These are phyloP conservation scores for Choiromyces venosus DNA, from an alignment of 495 filamentous ascomycete genomes.

Conservation along the genomic window DNA sequence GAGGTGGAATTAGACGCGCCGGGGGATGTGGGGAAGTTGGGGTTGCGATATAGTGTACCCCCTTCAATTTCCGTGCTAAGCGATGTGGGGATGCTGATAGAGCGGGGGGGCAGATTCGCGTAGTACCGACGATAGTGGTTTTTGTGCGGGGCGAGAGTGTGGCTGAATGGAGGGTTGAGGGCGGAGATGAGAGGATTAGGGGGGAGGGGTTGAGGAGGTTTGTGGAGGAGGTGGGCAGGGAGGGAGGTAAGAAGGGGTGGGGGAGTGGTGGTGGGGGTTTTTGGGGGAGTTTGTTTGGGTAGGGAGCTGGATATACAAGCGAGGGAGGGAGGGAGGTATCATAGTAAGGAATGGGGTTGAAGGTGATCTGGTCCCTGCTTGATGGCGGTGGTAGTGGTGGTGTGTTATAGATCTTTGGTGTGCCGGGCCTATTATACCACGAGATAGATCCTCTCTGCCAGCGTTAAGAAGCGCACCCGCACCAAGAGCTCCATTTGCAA, in stretches of 20 bases:
- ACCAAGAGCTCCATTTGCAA: not conserved
- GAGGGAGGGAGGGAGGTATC: not conserved
- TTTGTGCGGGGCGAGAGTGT: constrained; percentile 60
- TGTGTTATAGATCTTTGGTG: not conserved
- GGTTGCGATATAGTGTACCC: constrained; percentile 51
- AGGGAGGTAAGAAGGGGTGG: constrained; percentile 30
- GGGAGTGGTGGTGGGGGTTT: constrained; percentile 42
- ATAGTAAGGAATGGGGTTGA: no score
- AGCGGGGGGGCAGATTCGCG: constrained; percentile 47
- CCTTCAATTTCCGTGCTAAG: constrained; percentile 13
- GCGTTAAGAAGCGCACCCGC: not conserved
- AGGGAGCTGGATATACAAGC: constrained; percentile 18
- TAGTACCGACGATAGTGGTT: constrained; percentile 61
- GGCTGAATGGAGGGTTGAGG: constrained; percentile 51
- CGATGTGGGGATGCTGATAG: constrained; percentile 1
- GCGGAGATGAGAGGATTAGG: constrained; percentile 53
- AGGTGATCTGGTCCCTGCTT: no score
- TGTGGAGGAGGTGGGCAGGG: constrained; percentile 55
- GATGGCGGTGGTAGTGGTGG: no score
- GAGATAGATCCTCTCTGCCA: not conserved
- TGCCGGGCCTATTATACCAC: not conserved
- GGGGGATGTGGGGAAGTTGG: constrained; percentile 52
- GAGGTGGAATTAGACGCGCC: constrained; percentile 61
- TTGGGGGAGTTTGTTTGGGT: constrained; percentile 49
- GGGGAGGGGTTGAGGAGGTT: constrained; percentile 54